Evolutionary conservation across 768 basidiomycete species (phyloP).

Genomic region (Boletus rex-veris): DNA sequence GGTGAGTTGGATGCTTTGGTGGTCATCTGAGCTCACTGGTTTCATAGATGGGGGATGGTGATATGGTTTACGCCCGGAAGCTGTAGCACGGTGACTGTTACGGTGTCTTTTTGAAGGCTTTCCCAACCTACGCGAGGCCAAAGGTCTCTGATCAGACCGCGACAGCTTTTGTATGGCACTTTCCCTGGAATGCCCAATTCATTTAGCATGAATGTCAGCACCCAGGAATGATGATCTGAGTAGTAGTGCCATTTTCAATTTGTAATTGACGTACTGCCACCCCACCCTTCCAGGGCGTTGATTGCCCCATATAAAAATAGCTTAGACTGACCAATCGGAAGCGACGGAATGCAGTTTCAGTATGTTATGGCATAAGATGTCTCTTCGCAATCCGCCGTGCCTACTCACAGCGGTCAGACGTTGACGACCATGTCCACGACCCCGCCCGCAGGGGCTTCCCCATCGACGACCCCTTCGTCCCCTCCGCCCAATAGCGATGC

Average conservation of each 20-base stretch:
- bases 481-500: conserved; percentile 6
- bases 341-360: neutral
- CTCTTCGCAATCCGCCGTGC: neutral
- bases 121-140: no score
- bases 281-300: neutral
- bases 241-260: neutral
- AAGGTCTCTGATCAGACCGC: no score
- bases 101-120: no score
- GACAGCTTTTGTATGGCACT: no score
- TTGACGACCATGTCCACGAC: conserved; percentile 24
- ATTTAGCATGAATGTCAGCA: no score
- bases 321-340: conserved; percentile 16
- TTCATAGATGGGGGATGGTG: conserved; percentile 26
- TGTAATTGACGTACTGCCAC: neutral
- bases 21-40: neutral
- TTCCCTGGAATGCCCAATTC: no score
- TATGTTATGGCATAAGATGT: neutral
- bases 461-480: conserved; percentile 1
- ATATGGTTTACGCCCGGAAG: conserved; percentile 4
- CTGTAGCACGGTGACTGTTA: neutral
- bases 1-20: conserved; percentile 10
- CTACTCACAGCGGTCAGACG: conserved; percentile 5
- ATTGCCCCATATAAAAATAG: conserved; percentile 2
- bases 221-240: no score
- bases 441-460: neutral